These are phyloP conservation scores for Phyllosticta paracitricarpa DNA, from an alignment of 2,329 filamentous ascomycete genomes.

Conservation along the genomic window DNA sequence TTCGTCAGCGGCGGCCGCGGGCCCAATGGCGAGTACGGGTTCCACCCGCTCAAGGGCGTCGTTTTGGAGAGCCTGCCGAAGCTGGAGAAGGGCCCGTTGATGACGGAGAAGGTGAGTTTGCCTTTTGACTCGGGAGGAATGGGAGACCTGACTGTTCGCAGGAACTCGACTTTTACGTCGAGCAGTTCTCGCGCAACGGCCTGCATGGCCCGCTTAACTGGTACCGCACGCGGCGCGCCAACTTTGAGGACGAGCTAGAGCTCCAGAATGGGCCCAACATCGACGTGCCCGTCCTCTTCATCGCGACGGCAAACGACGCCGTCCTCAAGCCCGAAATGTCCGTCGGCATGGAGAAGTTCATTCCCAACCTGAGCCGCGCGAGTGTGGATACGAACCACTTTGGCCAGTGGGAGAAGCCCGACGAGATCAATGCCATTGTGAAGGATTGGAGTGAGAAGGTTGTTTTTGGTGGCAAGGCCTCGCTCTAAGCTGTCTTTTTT, in stretches of 20 bases:
- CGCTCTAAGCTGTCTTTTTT: constrained; percentile 26
- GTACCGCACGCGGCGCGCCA: constrained; percentile 68
- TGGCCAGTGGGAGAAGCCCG: constrained; percentile 66
- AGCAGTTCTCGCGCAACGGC: constrained; percentile 61
- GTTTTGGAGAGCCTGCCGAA: constrained; percentile 52
- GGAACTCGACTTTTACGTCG: constrained; percentile 68
- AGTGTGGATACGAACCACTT: constrained; percentile 70
- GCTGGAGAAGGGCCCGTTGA: constrained; percentile 47
- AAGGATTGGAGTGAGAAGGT: constrained; percentile 55
- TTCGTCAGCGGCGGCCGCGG: constrained; percentile 59
- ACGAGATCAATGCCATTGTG: constrained; percentile 60
- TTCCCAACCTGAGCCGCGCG: constrained; percentile 53
- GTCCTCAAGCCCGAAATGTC: constrained; percentile 66
- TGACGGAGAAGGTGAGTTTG: constrained; percentile 48
- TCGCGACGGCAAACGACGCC: constrained; percentile 59
- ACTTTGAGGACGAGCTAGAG: constrained; percentile 63
- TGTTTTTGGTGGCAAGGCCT: constrained; percentile 37
- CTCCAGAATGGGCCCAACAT: constrained; percentile 24
- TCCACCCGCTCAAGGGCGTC: constrained; percentile 53
- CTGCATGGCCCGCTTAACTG: constrained; percentile 78
- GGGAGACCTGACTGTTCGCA: constrained; percentile 11
- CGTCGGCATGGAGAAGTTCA: constrained; percentile 56
- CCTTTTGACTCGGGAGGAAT: background rate
- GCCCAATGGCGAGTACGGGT: constrained; percentile 45
- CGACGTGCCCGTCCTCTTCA: constrained; percentile 54